Conservation (phyloP, 148 eudicot species). For the Chenopodium berlandieri region DNA sequence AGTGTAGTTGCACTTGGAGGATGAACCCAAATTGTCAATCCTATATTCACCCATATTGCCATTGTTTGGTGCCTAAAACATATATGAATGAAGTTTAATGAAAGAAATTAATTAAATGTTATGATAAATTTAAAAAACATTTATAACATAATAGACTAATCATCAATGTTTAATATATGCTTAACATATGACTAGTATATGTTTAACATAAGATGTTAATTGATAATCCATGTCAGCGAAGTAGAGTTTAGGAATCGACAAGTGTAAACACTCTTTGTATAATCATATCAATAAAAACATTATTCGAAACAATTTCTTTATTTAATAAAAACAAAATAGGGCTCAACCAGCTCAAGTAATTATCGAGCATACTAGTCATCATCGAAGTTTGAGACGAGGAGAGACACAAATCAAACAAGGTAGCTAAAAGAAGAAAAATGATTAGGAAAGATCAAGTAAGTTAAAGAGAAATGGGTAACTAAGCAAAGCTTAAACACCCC, state of each 20-base stretch:
- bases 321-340: not conserved
- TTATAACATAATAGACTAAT: too few relatives aligned
- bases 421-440: too few relatives aligned
- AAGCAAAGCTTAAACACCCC: not conserved
- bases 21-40: slow-evolving; percentile 55
- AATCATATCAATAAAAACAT: not conserved
- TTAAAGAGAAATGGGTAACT: too few relatives aligned
- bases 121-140: not conserved
- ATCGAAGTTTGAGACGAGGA: too few relatives aligned
- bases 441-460: too few relatives aligned
- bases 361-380: too few relatives aligned
- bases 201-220: not conserved
- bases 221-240: not conserved
- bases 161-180: not conserved
- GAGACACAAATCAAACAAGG: too few relatives aligned
- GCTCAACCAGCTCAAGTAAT: not conserved
- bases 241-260: not conserved
- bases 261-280: not conserved
- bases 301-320: not conserved
- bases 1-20: slow-evolving; percentile 48
- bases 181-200: not conserved
- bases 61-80: slow-evolving; percentile 45
- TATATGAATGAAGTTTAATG: too few relatives aligned
- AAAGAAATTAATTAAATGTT: too few relatives aligned
- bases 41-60: slow-evolving; percentile 41